A percentile compares a stretch with the other conserved stretches of the same genome.
Conservation (phyloP, 2,329 filamentous ascomycete genomes). For the Talaromyces piceae region DNA sequence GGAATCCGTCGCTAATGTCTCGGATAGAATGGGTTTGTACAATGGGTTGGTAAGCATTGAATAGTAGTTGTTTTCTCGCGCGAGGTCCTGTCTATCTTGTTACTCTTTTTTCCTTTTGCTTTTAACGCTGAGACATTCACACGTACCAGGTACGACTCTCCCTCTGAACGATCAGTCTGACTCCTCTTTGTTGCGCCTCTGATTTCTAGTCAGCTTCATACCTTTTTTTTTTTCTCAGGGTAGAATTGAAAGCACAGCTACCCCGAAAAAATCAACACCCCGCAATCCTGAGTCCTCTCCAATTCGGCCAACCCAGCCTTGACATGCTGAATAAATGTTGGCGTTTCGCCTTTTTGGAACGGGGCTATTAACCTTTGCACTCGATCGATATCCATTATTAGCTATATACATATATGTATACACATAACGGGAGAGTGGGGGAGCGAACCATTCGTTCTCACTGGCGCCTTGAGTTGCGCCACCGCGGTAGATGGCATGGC, state of each 20-base stretch:
- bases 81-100: slow-evolving; percentile 20
- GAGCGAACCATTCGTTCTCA: slow-evolving; percentile 52
- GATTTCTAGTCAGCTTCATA: background rate
- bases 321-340: slow-evolving; percentile 72
- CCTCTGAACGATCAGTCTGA: slow-evolving; percentile 50
- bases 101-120: background rate
- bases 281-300: slow-evolving; percentile 31
- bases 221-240: background rate
- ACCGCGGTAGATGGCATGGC: slow-evolving; percentile 70
- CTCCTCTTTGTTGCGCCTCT: slow-evolving; percentile 58
- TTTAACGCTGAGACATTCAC: background rate
- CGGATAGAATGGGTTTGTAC: slow-evolving; percentile 44
- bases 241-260: slow-evolving; percentile 4
- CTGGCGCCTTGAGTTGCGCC: slow-evolving; percentile 46
- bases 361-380: slow-evolving; percentile 61
- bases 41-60: slow-evolving; percentile 10
- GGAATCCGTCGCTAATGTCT: slow-evolving; percentile 72
- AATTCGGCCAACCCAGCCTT: slow-evolving; percentile 54
- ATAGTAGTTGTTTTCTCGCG: slow-evolving; percentile 26
- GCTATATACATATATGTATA: background rate
- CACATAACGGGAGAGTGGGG: background rate
- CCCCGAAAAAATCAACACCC: slow-evolving; percentile 66
- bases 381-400: too few species aligned
- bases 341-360: slow-evolving; percentile 71
- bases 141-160: slow-evolving; percentile 52